These are phyloP conservation scores for Erysimum cheiri DNA, from an alignment of 441 rosid species.

Conservation along the genomic window DNA sequence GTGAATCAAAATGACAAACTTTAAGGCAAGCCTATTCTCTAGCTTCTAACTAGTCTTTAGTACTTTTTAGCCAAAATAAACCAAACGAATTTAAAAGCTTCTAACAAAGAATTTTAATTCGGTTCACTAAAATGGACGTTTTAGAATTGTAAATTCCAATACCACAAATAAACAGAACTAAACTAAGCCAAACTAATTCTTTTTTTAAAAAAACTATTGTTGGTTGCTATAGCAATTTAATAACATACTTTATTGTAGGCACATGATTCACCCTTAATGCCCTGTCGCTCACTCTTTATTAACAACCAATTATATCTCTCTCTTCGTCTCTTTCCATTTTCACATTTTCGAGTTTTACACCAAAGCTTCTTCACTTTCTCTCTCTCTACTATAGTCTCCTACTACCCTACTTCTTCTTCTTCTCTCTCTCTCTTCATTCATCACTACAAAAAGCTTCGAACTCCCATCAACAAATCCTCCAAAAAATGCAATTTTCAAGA, in stretches of 20 bases:
- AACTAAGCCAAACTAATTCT: neutral
- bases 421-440: slow-evolving; percentile 9
- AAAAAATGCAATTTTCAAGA: slow-evolving; percentile 56
- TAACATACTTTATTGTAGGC: slow-evolving; percentile 37
- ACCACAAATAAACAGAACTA: neutral
- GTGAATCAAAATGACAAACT: slow-evolving; percentile 1
- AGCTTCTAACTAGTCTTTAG: neutral
- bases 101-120: neutral
- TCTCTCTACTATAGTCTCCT: slow-evolving; percentile 31
- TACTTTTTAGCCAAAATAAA: slow-evolving; percentile 2
- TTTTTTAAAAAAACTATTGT: neutral
- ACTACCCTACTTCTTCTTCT: slow-evolving; percentile 25
- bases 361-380: slow-evolving; percentile 30
- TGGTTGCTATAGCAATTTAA: slow-evolving; percentile 28
- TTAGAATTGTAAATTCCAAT: neutral
- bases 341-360: slow-evolving; percentile 28
- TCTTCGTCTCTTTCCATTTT: neutral
- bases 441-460: slow-evolving; percentile 15
- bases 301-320: slow-evolving; percentile 16
- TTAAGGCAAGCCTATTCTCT: neutral
- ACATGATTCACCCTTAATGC: slow-evolving; percentile 52
- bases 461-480: slow-evolving; percentile 23
- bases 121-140: neutral
- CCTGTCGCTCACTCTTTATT: slow-evolving; percentile 38
- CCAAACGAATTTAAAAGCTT: slow-evolving; percentile 2